phyloP scores from a whole-genome alignment of 2,329 filamentous ascomycete genomes.

The Hortaea werneckii region DNA sequence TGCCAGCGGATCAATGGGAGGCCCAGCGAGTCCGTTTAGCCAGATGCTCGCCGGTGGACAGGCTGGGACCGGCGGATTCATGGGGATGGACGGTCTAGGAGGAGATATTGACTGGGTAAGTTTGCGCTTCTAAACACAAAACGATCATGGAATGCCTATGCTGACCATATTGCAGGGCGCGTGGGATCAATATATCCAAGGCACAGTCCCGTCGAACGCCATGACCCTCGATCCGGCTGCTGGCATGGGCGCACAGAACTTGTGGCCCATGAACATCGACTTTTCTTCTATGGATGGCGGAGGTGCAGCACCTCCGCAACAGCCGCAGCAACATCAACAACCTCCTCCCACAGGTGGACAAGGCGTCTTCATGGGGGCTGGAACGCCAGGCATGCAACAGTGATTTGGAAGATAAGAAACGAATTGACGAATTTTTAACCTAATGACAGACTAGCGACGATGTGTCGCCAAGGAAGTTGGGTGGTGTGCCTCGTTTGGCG shows the following conservation, averaged over 20 bases:
- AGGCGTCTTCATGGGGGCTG: conserved; percentile 4
- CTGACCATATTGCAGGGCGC: conserved; percentile 40
- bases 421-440: no score
- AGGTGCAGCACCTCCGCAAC: conserved; percentile 20
- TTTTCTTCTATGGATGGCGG: conserved; percentile 6
- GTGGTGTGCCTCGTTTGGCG: no score
- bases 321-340: conserved; percentile 14
- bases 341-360: conserved; percentile 2
- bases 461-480: no score
- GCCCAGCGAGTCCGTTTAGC: conserved; percentile 23
- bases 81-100: conserved; percentile 41
- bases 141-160: not conserved
- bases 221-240: conserved; percentile 27
- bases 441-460: no score
- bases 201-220: conserved; percentile 28
- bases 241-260: conserved; percentile 21
- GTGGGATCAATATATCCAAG: conserved; percentile 61
- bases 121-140: not conserved
- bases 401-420: not conserved
- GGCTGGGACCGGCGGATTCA: conserved; percentile 34
- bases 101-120: conserved; percentile 46
- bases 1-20: conserved; percentile 20
- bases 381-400: conserved; percentile 1
- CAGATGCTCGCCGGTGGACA: conserved; percentile 19
- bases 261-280: conserved; percentile 33